Evolutionary conservation across 176 grass and related monocot species (phyloP), one percentile per base, ranked within the genome.

Genomic region (Aegilops umbellulata): DNA sequence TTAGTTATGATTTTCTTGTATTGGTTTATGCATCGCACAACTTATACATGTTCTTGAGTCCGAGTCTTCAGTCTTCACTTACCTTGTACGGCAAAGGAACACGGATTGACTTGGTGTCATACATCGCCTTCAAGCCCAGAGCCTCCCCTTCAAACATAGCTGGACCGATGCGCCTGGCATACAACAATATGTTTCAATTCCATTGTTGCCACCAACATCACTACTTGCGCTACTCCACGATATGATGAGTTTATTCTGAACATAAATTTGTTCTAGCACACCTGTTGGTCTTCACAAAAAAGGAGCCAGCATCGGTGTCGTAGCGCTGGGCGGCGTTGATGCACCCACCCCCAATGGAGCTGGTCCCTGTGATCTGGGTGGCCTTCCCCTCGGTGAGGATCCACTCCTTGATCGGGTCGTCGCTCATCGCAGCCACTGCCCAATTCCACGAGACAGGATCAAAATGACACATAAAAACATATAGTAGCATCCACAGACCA

Each of bases 91-190:
- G 97, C 67, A 89, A 83, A 27, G 97, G 97, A 92, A 98, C 96
- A 62, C 88, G 88, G 64, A 98, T 94, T n/a, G 94, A 91, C 24
- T 95, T 35, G 34, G 34, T 35, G 32, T 86, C 94, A 79, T 94
- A 91, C 94, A 99, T 99, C 42, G 92, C 92, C 78, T 86, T 91
- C 57, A 98, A 84, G 27, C 97, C 92, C 88, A 96, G 88, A 78
- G 97, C 90, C 65, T 98, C 97, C 67, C 90, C 97, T 82, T 98
- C 92, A 90, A 99, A 96, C 94, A 99, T 99, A 66, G 94, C 86
- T 30, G 92, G 84, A 64, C 88, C 94, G 82, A 99, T 96, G 57
- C 74, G 80, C 55, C 97, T 98, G 88, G 60, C 66, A 80, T 14
- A 80, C 19, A 60, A 23, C 30, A 8, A 23, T 11, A 17, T 10